Conservation (phyloP, 345 rosid species). For the Gynandropsis gynandra region DNA sequence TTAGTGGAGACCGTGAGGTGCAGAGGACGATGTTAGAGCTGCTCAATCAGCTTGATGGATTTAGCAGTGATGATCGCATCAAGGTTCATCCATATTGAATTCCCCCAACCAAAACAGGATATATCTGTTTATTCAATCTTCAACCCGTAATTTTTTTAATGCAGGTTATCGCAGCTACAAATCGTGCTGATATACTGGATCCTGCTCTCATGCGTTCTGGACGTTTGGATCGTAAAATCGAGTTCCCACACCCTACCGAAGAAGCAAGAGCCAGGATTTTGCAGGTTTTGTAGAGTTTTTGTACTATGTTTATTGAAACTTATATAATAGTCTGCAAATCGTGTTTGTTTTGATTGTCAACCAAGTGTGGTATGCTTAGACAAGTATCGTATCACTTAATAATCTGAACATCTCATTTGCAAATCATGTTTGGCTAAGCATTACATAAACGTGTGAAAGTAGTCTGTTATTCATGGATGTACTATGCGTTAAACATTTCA, state of each 20-base stretch:
- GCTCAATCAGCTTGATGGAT: conserved; percentile 98
- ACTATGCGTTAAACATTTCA: too few relatives aligned
- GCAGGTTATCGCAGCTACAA: conserved; percentile 98
- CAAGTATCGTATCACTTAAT: too few relatives aligned
- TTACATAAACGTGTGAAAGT: too few relatives aligned
- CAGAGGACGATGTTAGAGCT: conserved; percentile 98
- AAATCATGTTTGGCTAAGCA: too few relatives aligned
- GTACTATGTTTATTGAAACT: not conserved
- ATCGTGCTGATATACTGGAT: conserved; percentile 95
- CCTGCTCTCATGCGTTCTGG: conserved; percentile 99
- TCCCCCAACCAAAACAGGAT: not conserved
- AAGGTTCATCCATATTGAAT: conserved; percentile 48
- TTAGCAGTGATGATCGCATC: conserved; percentile 96
- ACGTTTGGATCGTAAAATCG: conserved; percentile 95
- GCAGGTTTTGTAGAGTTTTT: conserved; percentile 41
- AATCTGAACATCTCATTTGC: too few relatives aligned
- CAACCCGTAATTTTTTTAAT: not conserved
- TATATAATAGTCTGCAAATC: not conserved
- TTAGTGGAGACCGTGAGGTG: conserved; percentile 98
- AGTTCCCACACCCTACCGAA: conserved; percentile 96
- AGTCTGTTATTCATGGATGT: too few relatives aligned
- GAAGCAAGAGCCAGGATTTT: conserved; percentile 98
- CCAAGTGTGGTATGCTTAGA: too few relatives aligned
- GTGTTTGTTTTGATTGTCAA: too few relatives aligned
- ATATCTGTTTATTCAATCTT: not conserved